phyloP scores from a whole-genome alignment of 2,329 filamentous ascomycete genomes.

The Trichoderma pleuroti region DNA sequence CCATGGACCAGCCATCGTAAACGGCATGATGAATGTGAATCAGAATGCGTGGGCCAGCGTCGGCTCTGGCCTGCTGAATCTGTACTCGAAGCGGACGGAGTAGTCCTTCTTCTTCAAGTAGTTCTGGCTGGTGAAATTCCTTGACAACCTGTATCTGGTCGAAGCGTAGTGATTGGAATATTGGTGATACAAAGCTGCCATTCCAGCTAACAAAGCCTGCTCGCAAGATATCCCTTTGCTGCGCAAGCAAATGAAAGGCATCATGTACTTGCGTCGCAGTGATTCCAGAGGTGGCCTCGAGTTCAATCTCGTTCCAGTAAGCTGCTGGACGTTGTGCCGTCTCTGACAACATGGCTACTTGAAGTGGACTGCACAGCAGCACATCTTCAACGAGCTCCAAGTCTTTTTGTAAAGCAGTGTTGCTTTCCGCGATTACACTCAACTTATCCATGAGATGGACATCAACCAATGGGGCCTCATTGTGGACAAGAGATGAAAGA shows the following conservation, averaged over 20 bases:
- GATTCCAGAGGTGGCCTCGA: conserved; percentile 49
- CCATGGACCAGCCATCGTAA: conserved; percentile 92
- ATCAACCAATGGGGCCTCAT: neutral
- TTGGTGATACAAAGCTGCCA: conserved; percentile 41
- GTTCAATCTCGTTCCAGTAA: conserved; percentile 76
- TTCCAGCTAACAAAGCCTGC: conserved; percentile 65
- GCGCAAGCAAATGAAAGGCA: conserved; percentile 49
- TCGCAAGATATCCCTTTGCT: conserved; percentile 64
- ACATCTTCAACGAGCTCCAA: conserved; percentile 38
- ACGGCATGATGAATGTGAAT: conserved; percentile 74
- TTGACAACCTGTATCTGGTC: conserved; percentile 42
- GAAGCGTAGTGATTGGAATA: conserved; percentile 53
- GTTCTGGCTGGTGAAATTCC: conserved; percentile 37
- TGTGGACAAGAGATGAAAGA: neutral
- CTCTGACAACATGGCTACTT: conserved; percentile 77
- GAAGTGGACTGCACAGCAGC: conserved; percentile 67
- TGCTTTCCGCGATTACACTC: conserved; percentile 21
- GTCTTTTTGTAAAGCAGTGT: conserved; percentile 21
- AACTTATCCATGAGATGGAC: conserved; percentile 24
- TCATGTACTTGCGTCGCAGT: conserved; percentile 39
- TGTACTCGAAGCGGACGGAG: conserved; percentile 62
- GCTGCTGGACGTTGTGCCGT: conserved; percentile 55
- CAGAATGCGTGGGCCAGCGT: conserved; percentile 33
- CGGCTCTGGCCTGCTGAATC: conserved; percentile 33
- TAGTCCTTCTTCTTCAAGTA: conserved; percentile 37